Evolutionary conservation across 2,329 filamentous ascomycete genomes (phyloP).

Genomic region (Ascochyta viciae-villosae): DNA sequence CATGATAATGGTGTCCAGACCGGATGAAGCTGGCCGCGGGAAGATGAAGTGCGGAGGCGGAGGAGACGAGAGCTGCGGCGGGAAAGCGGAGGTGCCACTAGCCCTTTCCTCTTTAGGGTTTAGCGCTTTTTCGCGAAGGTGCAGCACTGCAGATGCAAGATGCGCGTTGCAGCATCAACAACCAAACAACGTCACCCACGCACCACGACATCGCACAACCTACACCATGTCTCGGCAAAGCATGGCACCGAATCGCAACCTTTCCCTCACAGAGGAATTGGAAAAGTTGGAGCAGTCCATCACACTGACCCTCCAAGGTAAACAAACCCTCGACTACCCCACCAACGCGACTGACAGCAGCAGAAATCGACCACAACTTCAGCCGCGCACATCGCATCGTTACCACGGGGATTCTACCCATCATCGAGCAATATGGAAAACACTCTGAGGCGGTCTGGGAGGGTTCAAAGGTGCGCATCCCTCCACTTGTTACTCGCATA

Average conservation of each 20-base stretch:
- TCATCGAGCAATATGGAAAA: constrained; percentile 94
- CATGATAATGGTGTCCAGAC: constrained; percentile 1
- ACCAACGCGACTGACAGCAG: constrained; percentile 31
- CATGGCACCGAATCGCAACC: constrained; percentile 58
- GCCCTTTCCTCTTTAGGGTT: constrained; percentile 9
- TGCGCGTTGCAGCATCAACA: constrained; percentile 22
- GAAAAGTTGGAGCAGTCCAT: constrained; percentile 97
- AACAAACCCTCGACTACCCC: constrained; percentile 31
- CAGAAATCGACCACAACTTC: constrained; percentile 99
- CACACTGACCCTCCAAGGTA: constrained; percentile 89
- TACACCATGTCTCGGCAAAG: constrained; percentile 59
- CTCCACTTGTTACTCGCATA: background rate
- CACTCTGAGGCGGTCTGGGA: constrained; percentile 96
- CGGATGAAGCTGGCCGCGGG: constrained; percentile 13
- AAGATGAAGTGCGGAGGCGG: constrained; percentile 8
- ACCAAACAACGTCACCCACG: constrained; percentile 7
- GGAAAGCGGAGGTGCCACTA: constrained; percentile 28
- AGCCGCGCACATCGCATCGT: constrained; percentile 96
- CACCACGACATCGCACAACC: background rate
- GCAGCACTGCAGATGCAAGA: constrained; percentile 7
- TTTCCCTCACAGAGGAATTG: constrained; percentile 91
- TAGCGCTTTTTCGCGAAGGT: constrained; percentile 21
- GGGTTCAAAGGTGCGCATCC: constrained; percentile 76
- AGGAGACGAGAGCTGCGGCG: constrained; percentile 10
- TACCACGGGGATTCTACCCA: constrained; percentile 87